Evolutionary conservation across 2,329 filamentous ascomycete genomes (phyloP).

Genomic region (Ceratocystis destructans): DNA sequence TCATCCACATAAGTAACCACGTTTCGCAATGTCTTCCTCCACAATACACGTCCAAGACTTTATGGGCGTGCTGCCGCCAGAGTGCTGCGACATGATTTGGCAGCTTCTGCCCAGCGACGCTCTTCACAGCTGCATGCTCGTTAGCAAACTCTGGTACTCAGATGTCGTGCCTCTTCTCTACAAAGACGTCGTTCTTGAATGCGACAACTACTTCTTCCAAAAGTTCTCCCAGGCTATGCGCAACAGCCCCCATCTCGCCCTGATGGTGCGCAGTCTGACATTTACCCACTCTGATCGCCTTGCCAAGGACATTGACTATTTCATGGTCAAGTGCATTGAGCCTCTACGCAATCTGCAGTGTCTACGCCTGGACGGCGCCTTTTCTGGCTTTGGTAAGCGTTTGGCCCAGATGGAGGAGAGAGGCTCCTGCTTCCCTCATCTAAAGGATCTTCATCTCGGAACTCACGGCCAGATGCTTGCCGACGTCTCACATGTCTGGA

Average conservation of each 20-base stretch:
- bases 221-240: constrained; percentile 16
- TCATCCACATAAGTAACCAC: neutral
- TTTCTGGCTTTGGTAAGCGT: constrained; percentile 12
- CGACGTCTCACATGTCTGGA: constrained; percentile 9
- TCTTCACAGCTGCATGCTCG: constrained; percentile 4
- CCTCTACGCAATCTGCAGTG: constrained; percentile 11
- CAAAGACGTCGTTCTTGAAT: constrained; percentile 11
- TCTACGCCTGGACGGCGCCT: constrained; percentile 10
- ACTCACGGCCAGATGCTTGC: constrained; percentile 10
- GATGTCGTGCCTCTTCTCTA: constrained; percentile 14
- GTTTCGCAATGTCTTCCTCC: neutral
- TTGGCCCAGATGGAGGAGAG: constrained; percentile 2
- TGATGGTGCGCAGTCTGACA: constrained; percentile 12
- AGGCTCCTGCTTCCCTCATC: constrained; percentile 8
- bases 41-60: constrained; percentile 12
- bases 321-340: constrained; percentile 16
- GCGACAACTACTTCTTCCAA: constrained; percentile 17
- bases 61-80: constrained; percentile 9
- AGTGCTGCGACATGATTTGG: constrained; percentile 14
- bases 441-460: constrained; percentile 11
- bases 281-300: neutral
- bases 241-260: constrained; percentile 10
- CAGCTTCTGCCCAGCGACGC: constrained; percentile 6
- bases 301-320: constrained; percentile 9
- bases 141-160: constrained; percentile 4